A percentile compares a stretch with the other conserved stretches of the same genome.
Evolutionary conservation across 2,329 filamentous ascomycete species (phyloP).

Genomic region (Hirsutella thompsonii): DNA sequence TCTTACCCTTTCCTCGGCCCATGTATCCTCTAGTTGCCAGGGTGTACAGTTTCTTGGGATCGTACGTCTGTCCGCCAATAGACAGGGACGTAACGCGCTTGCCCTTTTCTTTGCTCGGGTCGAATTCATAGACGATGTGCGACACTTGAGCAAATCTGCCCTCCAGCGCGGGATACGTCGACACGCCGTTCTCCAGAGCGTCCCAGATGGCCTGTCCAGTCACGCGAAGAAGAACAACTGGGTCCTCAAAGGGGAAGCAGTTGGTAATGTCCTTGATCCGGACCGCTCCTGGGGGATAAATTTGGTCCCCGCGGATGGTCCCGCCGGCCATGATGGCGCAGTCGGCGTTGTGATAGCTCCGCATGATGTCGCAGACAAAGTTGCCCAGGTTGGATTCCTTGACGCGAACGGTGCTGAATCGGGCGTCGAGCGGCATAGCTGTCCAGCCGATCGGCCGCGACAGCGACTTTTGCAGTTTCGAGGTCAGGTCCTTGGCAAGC

Average conservation of each 20-base stretch:
- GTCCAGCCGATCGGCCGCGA: constrained; percentile 79
- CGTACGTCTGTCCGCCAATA: constrained; percentile 48
- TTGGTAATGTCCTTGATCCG: constrained; percentile 72
- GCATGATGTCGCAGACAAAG: constrained; percentile 86
- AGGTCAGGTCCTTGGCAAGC: constrained; percentile 57
- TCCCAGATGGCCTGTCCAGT: constrained; percentile 60
- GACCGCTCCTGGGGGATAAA: constrained; percentile 71
- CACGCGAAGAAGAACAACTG: constrained; percentile 64
- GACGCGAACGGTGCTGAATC: constrained; percentile 70
- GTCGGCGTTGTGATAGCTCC: constrained; percentile 67
- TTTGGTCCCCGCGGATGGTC: constrained; percentile 77
- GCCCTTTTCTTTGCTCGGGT: constrained; percentile 46
- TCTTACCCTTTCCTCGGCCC: constrained; percentile 58
- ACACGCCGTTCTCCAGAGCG: constrained; percentile 77
- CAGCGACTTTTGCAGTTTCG: constrained; percentile 60
- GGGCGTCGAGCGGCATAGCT: constrained; percentile 66
- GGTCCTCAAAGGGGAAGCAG: constrained; percentile 88
- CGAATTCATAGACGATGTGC: constrained; percentile 65
- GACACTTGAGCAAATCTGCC: constrained; percentile 78
- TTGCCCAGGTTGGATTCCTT: constrained; percentile 78
- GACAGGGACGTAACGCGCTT: constrained; percentile 50
- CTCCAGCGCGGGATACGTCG: constrained; percentile 70
- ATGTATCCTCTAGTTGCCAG: constrained; percentile 81
- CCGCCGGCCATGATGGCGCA: constrained; percentile 76
- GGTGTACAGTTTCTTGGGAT: constrained; percentile 51